Percentiles rank a stretch among this genome's conserved stretches.
Conservation (phyloP, 2,329 filamentous ascomycete genomes). For the Fusarium sulawesiense region DNA sequence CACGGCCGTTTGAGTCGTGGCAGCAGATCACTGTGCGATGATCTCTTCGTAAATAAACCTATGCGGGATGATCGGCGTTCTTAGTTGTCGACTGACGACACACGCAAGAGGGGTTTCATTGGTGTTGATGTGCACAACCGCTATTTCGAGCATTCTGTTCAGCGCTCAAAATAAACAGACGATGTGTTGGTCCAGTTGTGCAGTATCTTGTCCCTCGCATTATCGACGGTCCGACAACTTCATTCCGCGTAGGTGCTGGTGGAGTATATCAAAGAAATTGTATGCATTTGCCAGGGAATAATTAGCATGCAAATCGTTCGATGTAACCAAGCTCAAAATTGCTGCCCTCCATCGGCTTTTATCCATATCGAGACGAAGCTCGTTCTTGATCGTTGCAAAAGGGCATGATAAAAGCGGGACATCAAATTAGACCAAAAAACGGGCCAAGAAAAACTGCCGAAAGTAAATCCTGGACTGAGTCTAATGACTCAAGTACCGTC, state of each 20-base stretch:
- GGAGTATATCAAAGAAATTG: slow-evolving; percentile 15
- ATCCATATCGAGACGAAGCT: slow-evolving; percentile 23
- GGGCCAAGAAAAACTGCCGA: slow-evolving; percentile 38
- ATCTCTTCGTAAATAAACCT: slow-evolving; percentile 29
- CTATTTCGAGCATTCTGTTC: neutral
- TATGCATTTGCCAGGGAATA: slow-evolving; percentile 7
- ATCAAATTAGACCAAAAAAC: slow-evolving; percentile 32
- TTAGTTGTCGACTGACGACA: slow-evolving; percentile 27
- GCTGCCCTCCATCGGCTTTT: slow-evolving; percentile 29
- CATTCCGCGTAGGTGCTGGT: slow-evolving; percentile 6
- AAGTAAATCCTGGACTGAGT: slow-evolving; percentile 21
- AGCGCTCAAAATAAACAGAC: neutral
- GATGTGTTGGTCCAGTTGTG: neutral
- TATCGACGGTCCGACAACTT: slow-evolving; percentile 1
- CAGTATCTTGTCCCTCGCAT: neutral
- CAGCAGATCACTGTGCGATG: slow-evolving; percentile 36
- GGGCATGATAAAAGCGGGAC: slow-evolving; percentile 33
- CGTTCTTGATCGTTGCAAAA: slow-evolving; percentile 25
- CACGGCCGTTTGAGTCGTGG: slow-evolving; percentile 36
- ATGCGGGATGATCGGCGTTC: slow-evolving; percentile 28
- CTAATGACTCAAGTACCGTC: slow-evolving; percentile 40
- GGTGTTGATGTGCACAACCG: slow-evolving; percentile 14
- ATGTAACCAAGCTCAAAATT: slow-evolving; percentile 23
- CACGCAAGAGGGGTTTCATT: slow-evolving; percentile 14
- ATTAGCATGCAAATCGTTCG: slow-evolving; percentile 6